Evolutionary conservation across 164 flowering plant genomes (phyloP), one percentile per base, ranked within the genome.

Genomic region (Liriodendron chinense): DNA sequence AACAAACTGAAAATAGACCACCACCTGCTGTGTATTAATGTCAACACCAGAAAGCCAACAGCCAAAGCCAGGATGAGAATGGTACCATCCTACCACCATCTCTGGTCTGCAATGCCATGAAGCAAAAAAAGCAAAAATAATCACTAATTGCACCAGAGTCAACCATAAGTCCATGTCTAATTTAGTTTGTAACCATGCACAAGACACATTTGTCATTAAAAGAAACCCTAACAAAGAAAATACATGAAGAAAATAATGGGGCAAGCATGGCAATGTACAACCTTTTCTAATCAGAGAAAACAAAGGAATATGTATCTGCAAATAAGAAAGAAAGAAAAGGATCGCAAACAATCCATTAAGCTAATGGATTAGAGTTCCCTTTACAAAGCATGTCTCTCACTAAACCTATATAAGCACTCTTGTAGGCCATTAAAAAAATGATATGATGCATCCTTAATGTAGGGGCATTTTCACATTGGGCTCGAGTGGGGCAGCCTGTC

Each of bases 21-120:
- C 16, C 49, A 91, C 99, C 98, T 95, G 99, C 70, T 95, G 99
- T 2, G 99, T 95, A 70, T 92, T 95, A 28, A 95, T 96, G 86
- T 96, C 99, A 18, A 96, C 99, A 47, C 98, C 97, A 82, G 99
- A 96, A 66, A 96, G 98, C 98, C 99, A 96, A 72, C 99, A 96
- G 47, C 99, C 98, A 81, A 96, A 96, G 72, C 99, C 99, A 83
- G 99, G 99, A 85, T 96, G 99, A 3, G 99, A 96, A 79, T 96
- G 99, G 79, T 96, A 96, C 98, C 99, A 96, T 13, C 99, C 99
- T 13, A 96, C 97, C 68, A 96, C 99, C 99, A 93, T 92, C 84
- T 96, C 99, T 47, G 98, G 99, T 79, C 99, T 94, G 91, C 82
- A 85, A 56, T 62, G 22, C 34, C 67, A 56, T 47, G 16, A 47